Evolutionary conservation across 2,329 filamentous ascomycete species (phyloP), one percentile per base, ranked within the genome.

Genomic region (Hypoxylon sp.): DNA sequence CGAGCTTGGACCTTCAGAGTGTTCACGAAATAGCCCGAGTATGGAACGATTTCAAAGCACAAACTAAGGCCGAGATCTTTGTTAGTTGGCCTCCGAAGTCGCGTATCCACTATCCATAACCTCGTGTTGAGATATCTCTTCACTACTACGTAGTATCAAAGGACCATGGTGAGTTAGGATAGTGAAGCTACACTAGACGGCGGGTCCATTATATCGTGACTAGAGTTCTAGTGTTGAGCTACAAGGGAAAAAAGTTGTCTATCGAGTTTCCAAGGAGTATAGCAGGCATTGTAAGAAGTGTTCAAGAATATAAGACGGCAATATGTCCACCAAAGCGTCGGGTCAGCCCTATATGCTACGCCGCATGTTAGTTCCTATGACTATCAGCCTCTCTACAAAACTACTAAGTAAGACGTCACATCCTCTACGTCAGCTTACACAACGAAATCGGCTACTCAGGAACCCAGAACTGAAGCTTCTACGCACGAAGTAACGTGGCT

Each of bases 311-410:
- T 11, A 37, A 33, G 26, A 63, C 39, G 26, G 42, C 54, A 42
- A 29, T 37, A 14, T 39, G 26, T 60, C 55, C 46, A 63, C 67
- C 69, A 68, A 33, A 29, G 52, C 61, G 35, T 29, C 61, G 67
- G 63, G 60, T 71, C 69, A 70, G 69, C 67, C 69, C 69, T 70
- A 71, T 55, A 42, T 53, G 60, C 46, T 55, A 31, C 61, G 50
- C 60, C 53, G 53, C 53, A 42, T 35, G 37, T 44, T 39, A 52
- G 60, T 50, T 39, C 59, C 48, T 31, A 54, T 48, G 13, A 31
- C 31, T 61, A 65, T 67, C 53, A 65, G 52, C 65, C 65, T 68
- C 65, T 68, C 65, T 53, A 37, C 47, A 33, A 37, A 54, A 35
- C 14, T 39, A 31, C 33, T 57, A 26, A 11, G 37, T 58, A 52